Conservation (phyloP, 1,284 basidiomycete genomes). For the Microbotryum scabiosae region DNA sequence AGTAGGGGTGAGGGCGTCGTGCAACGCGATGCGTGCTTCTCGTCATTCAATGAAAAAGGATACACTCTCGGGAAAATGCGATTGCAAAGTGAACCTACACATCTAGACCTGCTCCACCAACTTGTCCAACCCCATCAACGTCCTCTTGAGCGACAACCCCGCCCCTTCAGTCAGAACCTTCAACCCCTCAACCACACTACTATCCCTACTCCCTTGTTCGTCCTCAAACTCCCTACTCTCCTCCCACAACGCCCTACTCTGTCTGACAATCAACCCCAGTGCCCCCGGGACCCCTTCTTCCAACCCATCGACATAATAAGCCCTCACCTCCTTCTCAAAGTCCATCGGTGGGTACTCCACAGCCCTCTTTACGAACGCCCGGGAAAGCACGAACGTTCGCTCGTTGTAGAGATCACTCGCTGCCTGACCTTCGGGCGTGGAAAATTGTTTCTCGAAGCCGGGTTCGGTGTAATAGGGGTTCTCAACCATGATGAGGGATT, state of each 20-base stretch:
- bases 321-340: conserved; percentile 62
- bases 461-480: conserved; percentile 62
- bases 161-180: conserved; percentile 60
- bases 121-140: conserved; percentile 50
- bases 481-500: conserved; percentile 82
- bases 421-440: conserved; percentile 76
- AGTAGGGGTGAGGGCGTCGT: too few species aligned
- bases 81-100: too few species aligned
- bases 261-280: conserved; percentile 58
- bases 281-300: conserved; percentile 41
- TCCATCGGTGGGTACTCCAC: conserved; percentile 65
- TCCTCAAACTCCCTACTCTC: conserved; percentile 55
- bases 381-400: conserved; percentile 82
- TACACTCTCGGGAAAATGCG: too few species aligned
- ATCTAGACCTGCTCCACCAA: conserved; percentile 33
- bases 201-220: conserved; percentile 47
- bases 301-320: conserved; percentile 56
- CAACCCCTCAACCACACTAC: conserved; percentile 15
- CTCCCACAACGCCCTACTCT: conserved; percentile 57
- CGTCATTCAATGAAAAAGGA: too few species aligned
- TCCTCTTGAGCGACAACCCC: conserved; percentile 67
- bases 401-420: conserved; percentile 70
- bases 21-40: too few species aligned
- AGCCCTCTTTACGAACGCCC: conserved; percentile 77
- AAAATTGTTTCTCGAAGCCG: conserved; percentile 78